Conservation (phyloP, 352 stramenopile species). For the Phytophthora macrochlamydospora region DNA sequence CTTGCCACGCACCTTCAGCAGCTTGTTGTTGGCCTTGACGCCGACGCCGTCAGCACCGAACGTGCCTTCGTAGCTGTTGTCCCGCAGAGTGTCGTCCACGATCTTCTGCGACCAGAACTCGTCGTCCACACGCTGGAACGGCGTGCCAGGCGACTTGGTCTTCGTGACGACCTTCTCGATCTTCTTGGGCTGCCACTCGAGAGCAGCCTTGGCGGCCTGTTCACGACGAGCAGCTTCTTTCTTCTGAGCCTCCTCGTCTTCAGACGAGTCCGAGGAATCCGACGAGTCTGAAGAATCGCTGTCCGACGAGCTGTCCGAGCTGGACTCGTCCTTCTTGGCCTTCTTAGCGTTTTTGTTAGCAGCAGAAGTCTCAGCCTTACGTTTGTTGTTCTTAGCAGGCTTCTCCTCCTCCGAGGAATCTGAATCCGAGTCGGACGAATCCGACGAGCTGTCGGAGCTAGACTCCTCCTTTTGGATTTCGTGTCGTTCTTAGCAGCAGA, state of each 20-base stretch:
- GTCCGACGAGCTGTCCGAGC: slow-evolving; percentile 44
- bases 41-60: slow-evolving; percentile 97
- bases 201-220: slow-evolving; percentile 86
- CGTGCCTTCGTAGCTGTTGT: slow-evolving; percentile 98
- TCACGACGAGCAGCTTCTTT: slow-evolving; percentile 78
- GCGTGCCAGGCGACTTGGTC: slow-evolving; percentile 89
- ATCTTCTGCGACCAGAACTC: slow-evolving; percentile 95
- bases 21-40: slow-evolving; percentile 96
- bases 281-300: slow-evolving; percentile 49
- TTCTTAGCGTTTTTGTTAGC: slow-evolving; percentile 46
- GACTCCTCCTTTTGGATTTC: slow-evolving; percentile 6
- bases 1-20: slow-evolving; percentile 98
- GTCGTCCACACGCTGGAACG: slow-evolving; percentile 98
- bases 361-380: slow-evolving; percentile 50
- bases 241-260: slow-evolving; percentile 66
- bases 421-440: slow-evolving; percentile 33
- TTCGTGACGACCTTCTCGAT: slow-evolving; percentile 59
- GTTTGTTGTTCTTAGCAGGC: slow-evolving; percentile 50
- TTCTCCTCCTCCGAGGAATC: slow-evolving; percentile 47
- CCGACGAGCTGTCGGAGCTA: slow-evolving; percentile 29
- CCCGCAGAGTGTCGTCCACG: slow-evolving; percentile 92
- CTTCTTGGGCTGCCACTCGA: slow-evolving; percentile 93
- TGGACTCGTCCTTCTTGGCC: slow-evolving; percentile 40
- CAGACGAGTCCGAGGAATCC: slow-evolving; percentile 60
- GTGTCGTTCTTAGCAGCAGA: slow-evolving; percentile 9